A percentile compares a stretch with the other conserved stretches of the same genome.
Evolutionary conservation across 768 basidiomycete species (phyloP).

Genomic region (Pisolithus sp.): DNA sequence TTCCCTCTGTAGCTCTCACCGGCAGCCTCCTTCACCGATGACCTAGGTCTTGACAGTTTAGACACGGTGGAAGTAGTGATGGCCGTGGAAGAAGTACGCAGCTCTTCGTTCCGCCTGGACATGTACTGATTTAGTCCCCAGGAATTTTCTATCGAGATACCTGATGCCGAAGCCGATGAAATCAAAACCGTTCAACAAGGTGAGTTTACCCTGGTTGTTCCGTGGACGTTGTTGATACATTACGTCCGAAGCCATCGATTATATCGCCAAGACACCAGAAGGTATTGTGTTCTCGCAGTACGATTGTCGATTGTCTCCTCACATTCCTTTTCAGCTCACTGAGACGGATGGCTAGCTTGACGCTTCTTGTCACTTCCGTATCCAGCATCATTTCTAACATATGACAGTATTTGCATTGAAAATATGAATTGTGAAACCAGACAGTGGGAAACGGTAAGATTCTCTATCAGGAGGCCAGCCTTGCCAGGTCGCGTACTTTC

Average conservation of each 20-base stretch:
- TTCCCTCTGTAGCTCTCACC: slow-evolving; percentile 49
- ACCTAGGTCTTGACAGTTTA: slow-evolving; percentile 75
- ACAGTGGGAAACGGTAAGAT: not conserved
- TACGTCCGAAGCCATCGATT: slow-evolving; percentile 72
- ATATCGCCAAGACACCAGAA: slow-evolving; percentile 89
- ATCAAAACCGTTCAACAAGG: slow-evolving; percentile 91
- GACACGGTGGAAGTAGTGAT: slow-evolving; percentile 98
- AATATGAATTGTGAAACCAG: not conserved
- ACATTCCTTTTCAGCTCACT: slow-evolving; percentile 38
- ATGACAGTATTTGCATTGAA: not conserved
- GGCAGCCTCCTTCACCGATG: slow-evolving; percentile 49
- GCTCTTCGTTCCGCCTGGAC: slow-evolving; percentile 2
- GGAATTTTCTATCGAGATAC: slow-evolving; percentile 98
- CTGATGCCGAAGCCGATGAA: slow-evolving; percentile 92
- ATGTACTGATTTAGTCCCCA: slow-evolving; percentile 25
- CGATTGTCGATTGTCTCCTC: slow-evolving; percentile 3
- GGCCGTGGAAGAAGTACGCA: slow-evolving; percentile 86
- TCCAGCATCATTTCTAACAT: slow-evolving; percentile 13
- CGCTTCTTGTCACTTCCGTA: slow-evolving; percentile 12
- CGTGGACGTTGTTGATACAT: not conserved
- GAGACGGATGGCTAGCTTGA: slow-evolving; percentile 18
- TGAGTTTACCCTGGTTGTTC: slow-evolving; percentile 29
- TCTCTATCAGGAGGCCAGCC: not conserved
- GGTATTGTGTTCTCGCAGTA: slow-evolving; percentile 34
- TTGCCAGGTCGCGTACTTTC: not conserved